Conservation (phyloP, 208 protist genomes). For the Leishmania major region DNA sequence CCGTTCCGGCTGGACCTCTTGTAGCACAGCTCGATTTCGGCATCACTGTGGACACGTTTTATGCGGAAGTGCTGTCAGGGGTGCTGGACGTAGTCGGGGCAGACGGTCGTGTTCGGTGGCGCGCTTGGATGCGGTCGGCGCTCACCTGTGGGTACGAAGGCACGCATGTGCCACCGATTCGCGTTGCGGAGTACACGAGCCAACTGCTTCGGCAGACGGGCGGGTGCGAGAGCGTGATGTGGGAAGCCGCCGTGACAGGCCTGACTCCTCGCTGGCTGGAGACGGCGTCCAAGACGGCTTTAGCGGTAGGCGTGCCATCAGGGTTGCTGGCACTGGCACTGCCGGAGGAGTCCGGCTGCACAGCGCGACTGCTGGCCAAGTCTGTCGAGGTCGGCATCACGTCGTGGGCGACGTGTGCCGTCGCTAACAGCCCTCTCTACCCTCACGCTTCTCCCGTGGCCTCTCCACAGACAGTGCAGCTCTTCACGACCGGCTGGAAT, state of each 20-base stretch:
- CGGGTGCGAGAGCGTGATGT: slow-evolving; percentile 52
- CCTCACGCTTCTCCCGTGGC: slow-evolving; percentile 25
- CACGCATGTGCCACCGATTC: slow-evolving; percentile 62
- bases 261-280: slow-evolving; percentile 79
- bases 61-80: slow-evolving; percentile 28
- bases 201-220: slow-evolving; percentile 48
- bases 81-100: slow-evolving; percentile 29
- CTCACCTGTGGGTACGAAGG: slow-evolving; percentile 87
- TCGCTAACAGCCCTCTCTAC: slow-evolving; percentile 35
- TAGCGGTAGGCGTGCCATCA: slow-evolving; percentile 60
- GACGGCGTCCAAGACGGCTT: slow-evolving; percentile 73
- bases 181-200: slow-evolving; percentile 64
- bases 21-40: slow-evolving; percentile 61
- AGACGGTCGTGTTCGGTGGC: slow-evolving; percentile 30
- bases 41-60: slow-evolving; percentile 46
- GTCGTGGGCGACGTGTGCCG: slow-evolving; percentile 41
- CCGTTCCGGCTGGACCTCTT: slow-evolving; percentile 74
- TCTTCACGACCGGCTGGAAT: slow-evolving; percentile 50
- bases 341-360: slow-evolving; percentile 31
- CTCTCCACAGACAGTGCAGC: slow-evolving; percentile 32
- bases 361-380: slow-evolving; percentile 41
- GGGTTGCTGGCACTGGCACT: slow-evolving; percentile 47
- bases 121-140: slow-evolving; percentile 80
- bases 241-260: slow-evolving; percentile 60
- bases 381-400: slow-evolving; percentile 53